These are phyloP conservation scores for Syzygium oleosum DNA, from an alignment of 345 rosid genomes.

Conservation along the genomic window DNA sequence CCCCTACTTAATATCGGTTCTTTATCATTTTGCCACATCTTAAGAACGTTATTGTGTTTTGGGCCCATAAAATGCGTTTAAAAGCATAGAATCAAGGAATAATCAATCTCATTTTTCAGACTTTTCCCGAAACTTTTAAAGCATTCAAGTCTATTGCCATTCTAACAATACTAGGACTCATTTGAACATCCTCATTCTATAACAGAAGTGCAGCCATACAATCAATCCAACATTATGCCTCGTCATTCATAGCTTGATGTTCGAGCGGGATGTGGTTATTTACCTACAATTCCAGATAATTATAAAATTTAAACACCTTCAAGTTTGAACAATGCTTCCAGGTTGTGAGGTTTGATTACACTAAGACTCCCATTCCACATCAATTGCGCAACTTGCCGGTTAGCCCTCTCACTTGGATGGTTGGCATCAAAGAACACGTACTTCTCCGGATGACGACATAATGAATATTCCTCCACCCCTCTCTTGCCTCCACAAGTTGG, in stretches of 20 bases:
- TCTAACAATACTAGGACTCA: neutral
- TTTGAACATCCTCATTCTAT: neutral
- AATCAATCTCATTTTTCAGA: neutral
- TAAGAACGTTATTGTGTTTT: neutral
- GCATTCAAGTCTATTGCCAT: neutral
- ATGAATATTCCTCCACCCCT: neutral
- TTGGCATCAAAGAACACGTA: slow-evolving; percentile 25
- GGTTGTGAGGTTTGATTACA: slow-evolving; percentile 6
- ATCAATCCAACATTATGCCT: neutral
- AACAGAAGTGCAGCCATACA: neutral
- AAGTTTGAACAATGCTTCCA: slow-evolving; percentile 5
- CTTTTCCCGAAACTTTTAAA: neutral
- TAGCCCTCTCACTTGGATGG: slow-evolving; percentile 23
- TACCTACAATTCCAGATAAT: neutral
- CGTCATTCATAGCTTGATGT: neutral
- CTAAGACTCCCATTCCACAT: slow-evolving; percentile 22
- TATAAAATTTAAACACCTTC: neutral
- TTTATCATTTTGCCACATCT: neutral
- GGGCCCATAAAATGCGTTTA: neutral
- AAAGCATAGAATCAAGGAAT: neutral
- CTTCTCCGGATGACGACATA: slow-evolving; percentile 12
- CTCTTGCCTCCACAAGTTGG: slow-evolving; percentile 3
- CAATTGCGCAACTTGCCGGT: slow-evolving; percentile 21
- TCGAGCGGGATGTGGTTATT: neutral
- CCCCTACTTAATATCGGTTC: neutral